Evolutionary conservation across 768 basidiomycete genomes (phyloP).

Genomic region (Phanerochaete carnosa): DNA sequence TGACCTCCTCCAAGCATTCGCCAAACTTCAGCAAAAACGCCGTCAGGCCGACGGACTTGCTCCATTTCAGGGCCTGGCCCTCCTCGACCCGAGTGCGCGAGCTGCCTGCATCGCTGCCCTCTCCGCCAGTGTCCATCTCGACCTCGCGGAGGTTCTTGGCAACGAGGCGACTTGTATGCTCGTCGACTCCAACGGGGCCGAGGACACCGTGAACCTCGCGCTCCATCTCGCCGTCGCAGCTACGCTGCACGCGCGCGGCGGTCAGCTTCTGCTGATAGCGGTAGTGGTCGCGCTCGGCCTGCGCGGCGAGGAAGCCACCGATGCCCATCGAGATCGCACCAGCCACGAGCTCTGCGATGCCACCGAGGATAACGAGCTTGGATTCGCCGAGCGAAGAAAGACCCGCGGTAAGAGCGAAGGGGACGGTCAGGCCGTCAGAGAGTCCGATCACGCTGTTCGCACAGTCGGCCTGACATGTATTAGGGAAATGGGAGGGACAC

Average conservation of each 20-base stretch:
- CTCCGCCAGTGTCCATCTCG: slow-evolving; percentile 41
- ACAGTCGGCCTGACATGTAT: neutral
- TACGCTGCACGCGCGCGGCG: slow-evolving; percentile 76
- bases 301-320: slow-evolving; percentile 95
- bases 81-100: slow-evolving; percentile 45
- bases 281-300: slow-evolving; percentile 95
- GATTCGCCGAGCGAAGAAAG: slow-evolving; percentile 87
- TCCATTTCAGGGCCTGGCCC: slow-evolving; percentile 54
- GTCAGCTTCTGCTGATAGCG: slow-evolving; percentile 77
- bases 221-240: slow-evolving; percentile 94
- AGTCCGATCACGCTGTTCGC: slow-evolving; percentile 76
- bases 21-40: slow-evolving; percentile 96
- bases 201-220: slow-evolving; percentile 89
- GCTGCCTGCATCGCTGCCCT: slow-evolving; percentile 13
- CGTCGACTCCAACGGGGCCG: slow-evolving; percentile 87
- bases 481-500: slow-evolving; percentile 25
- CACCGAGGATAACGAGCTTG: slow-evolving; percentile 89
- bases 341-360: slow-evolving; percentile 92
- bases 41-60: slow-evolving; percentile 80
- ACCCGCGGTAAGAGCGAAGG: slow-evolving; percentile 88
- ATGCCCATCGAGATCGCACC: slow-evolving; percentile 99
- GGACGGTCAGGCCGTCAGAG: slow-evolving; percentile 86
- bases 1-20: slow-evolving; percentile 92
- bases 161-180: slow-evolving; percentile 73
- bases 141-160: slow-evolving; percentile 70